Base-by-base conservation (phyloP, 2,329 filamentous ascomycete species). In the Penicillium sp. region DNA sequence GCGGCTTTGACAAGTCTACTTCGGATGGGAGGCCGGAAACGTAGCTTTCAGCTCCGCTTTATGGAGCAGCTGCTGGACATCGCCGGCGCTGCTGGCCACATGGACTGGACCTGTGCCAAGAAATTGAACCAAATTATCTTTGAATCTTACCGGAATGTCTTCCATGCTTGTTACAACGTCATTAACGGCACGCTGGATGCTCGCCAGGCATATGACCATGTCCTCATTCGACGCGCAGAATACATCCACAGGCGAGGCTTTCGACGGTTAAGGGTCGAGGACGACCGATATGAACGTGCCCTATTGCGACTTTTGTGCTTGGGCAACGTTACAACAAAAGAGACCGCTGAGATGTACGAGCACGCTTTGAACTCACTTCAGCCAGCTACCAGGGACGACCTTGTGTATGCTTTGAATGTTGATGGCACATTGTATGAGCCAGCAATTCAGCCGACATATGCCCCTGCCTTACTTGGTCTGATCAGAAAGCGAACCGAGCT, bases 1-100 rank as follows among this genome's bases (percentile, higher is more conserved):
- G 61, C 43, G 15, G 58, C 48, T n/a, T 31, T 64, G 28, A 47
- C 57, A 10, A 48, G 52, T 37, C 39, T 65, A 20, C 45, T 35
- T 17, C 54, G 37, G 25, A 57, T 63, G 56, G 37, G 53, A 28
- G 39, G 35, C n/a, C 43, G 34, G 12, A 37, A 48, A 8, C 56
- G 54, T 25, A 58, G 57, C 37, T 63, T 65, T 22, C 55, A 51
- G n/a, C 48, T 65, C 3, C 56, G 61, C 14, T 65, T 65, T 22
- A 65, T 65, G 61, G 58, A 63, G 37, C 58, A 65, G 25, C 6
- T 64, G 42, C 51, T 64, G 5, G 58, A 64, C 20, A 59, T 64
- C 17, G 53, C 63, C 0, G 63, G 63, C 28, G 63, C 58, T 2
- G 61, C 61, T 8, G 63, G 63, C 1, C 63, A 64, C 15, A 63